Percentiles rank a stretch among this genome's conserved stretches.
phyloP scores from a whole-genome alignment of 495 filamentous ascomycete genomes.

The Trichoderma gamsii region DNA sequence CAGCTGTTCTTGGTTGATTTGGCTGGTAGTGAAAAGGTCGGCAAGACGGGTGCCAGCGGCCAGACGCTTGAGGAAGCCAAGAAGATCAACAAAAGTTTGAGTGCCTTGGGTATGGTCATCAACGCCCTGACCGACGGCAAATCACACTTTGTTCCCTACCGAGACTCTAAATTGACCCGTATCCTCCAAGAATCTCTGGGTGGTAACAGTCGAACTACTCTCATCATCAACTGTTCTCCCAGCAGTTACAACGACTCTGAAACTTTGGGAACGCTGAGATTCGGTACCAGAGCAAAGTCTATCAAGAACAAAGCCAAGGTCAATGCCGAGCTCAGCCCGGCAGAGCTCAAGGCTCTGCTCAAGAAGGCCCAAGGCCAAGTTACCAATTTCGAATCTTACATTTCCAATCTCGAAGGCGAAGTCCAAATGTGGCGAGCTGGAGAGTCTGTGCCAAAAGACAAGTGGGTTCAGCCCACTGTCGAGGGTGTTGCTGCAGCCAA shows the following conservation, averaged over 20 bases:
- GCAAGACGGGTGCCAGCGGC: conserved; percentile 95
- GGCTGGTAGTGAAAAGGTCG: conserved; percentile 96
- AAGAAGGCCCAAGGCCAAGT: conserved; percentile 88
- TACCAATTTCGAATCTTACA: conserved; percentile 79
- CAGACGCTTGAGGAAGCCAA: conserved; percentile 98
- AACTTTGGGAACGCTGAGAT: conserved; percentile 86
- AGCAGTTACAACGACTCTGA: conserved; percentile 97
- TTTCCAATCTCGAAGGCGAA: conserved; percentile 78
- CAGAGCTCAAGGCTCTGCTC: conserved; percentile 85
- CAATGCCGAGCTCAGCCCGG: conserved; percentile 92
- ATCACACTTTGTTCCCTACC: conserved; percentile 94
- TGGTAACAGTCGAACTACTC: conserved; percentile 92
- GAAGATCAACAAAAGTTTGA: conserved; percentile 99
- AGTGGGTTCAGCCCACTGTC: conserved; percentile 50
- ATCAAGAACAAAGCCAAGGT: conserved; percentile 99
- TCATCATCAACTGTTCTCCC: conserved; percentile 98
- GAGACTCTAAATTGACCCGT: conserved; percentile 95
- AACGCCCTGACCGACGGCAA: conserved; percentile 96
- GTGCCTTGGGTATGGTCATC: conserved; percentile 97
- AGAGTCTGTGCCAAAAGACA: conserved; percentile 82
- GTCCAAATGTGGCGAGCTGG: conserved; percentile 80
- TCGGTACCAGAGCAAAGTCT: conserved; percentile 93
- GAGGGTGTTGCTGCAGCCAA: conserved; percentile 53
- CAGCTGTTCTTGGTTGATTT: conserved; percentile 96
- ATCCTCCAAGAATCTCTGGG: conserved; percentile 95